Conservation (phyloP, 768 basidiomycete species). For the Suillus subluteus region DNA sequence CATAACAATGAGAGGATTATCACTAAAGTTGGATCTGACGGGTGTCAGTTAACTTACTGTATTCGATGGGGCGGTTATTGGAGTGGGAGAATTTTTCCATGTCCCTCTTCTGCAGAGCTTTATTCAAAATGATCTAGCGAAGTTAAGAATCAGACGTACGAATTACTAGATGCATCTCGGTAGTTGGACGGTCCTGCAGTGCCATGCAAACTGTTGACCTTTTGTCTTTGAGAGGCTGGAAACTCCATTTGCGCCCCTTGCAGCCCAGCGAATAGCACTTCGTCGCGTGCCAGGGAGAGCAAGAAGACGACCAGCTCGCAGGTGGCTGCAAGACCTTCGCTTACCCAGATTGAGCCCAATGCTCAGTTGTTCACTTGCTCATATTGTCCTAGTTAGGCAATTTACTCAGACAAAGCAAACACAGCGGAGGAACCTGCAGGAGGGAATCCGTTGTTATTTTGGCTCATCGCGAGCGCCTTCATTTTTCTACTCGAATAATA, state of each 20-base stretch:
- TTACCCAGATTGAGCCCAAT: conserved; percentile 7
- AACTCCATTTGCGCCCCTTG: not conserved
- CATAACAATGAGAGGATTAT: not conserved
- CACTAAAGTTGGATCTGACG: not conserved
- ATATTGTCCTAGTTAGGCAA: conserved; percentile 1
- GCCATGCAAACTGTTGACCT: conserved; percentile 17
- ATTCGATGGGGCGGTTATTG: conserved; percentile 22
- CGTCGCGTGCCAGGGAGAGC: not conserved
- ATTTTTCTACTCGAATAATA: not conserved
- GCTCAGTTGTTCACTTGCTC: conserved; percentile 6
- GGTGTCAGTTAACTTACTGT: conserved; percentile 19
- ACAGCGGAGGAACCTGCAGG: not conserved
- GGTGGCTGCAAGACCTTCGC: conserved; percentile 6
- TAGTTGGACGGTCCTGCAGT: conserved; percentile 21
- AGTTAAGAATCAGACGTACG: conserved; percentile 17
- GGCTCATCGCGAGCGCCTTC: not conserved
- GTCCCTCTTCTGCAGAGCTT: not conserved
- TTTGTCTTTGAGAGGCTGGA: conserved; percentile 15
- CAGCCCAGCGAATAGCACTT: not conserved
- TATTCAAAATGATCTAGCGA: conserved; percentile 13
- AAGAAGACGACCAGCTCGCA: conserved; percentile 3
- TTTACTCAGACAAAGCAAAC: not conserved
- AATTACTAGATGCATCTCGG: conserved; percentile 34
- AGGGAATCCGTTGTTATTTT: not conserved
- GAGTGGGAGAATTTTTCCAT: conserved; percentile 29